Evolutionary conservation across 768 basidiomycete genomes (phyloP), one percentile per base, ranked within the genome.

Genomic region (Artomyces pyxidatus): DNA sequence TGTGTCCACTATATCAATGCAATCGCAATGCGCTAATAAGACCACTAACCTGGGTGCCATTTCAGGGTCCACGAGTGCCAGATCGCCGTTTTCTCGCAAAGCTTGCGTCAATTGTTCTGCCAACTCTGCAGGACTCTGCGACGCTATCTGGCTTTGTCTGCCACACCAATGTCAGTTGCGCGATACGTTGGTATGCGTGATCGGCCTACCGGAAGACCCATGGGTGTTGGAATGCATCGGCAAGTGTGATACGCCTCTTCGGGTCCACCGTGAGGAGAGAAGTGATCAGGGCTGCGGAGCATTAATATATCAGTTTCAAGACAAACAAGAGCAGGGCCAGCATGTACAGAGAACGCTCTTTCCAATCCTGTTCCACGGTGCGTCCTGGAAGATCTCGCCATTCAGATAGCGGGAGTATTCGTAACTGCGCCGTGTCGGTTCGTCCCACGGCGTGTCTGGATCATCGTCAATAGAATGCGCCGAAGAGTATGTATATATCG

Each of bases 401-500:
- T 74, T 73, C 1, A 85, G 59, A 62, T 88, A 99, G 8, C 77
- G 76, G n/a, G 66, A 62, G 58, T 78, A 99, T 64, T 98, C 96
- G 1, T 80, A 77, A 51, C 86, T 88, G n/a, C 71, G 70, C 1
- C 63, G 58, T 0, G 92, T 90, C 3, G 96, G 91, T 61, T 94
- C 86, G 59, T 97, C 96, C 96, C 96, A 98, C 2, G 96, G 96
- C 0, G 96, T 97, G 60, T 96, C 94, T 97, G 47, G 29, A 7
- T 21, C n/a, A 22, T 3, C 39, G 22, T 28, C 19, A 38, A 52
- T 6, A 27, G 50, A 16, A 8, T 21, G 30, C 32, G n/a, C 42
- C 38, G 35, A 8, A 19, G 39, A 39, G 44, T 23, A 21, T 11
- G 38, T 8, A 14, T 11, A 54, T 27, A 29, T 12, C 0, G 38